Evolutionary conservation across 2,329 filamentous ascomycete species (phyloP).

Genomic region (Hymenoscyphus repandus): DNA sequence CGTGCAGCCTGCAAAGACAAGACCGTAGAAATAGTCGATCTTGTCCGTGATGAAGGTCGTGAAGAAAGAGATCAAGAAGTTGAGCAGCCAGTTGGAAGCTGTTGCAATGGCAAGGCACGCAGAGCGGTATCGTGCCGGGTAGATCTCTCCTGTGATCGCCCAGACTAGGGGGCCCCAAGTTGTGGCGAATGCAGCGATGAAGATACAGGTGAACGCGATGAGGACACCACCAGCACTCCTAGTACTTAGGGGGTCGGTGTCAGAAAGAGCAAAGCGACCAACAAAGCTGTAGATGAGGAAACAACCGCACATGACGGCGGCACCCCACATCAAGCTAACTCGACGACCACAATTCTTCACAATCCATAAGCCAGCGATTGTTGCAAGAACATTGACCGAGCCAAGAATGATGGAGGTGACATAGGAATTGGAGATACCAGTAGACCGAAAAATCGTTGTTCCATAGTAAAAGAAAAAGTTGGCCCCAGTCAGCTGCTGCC

Average conservation of each 20-base stretch:
- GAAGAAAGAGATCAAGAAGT: conserved; percentile 70
- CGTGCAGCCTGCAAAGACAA: conserved; percentile 69
- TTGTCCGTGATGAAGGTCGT: conserved; percentile 69
- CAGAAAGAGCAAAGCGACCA: conserved; percentile 42
- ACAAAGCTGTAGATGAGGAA: conserved; percentile 53
- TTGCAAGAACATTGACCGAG: conserved; percentile 62
- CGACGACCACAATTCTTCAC: conserved; percentile 62
- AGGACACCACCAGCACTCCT: conserved; percentile 51
- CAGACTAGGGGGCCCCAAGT: conserved; percentile 69
- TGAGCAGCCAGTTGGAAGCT: conserved; percentile 62
- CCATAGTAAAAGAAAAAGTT: conserved; percentile 67
- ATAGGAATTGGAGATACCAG: conserved; percentile 60
- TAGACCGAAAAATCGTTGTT: conserved; percentile 60
- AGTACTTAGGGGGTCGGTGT: conserved; percentile 37
- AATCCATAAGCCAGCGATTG: conserved; percentile 59
- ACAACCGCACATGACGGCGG: conserved; percentile 54
- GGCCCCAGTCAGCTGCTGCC: conserved; percentile 64
- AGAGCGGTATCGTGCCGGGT: conserved; percentile 57
- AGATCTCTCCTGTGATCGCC: conserved; percentile 61
- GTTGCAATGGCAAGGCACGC: conserved; percentile 56
- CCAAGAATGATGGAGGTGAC: conserved; percentile 63
- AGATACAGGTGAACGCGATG: conserved; percentile 64
- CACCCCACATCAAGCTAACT: conserved; percentile 57
- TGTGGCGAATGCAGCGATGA: conserved; percentile 58
- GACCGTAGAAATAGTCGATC: conserved; percentile 61